Evolutionary conservation across 192 early-diverging fungal species (phyloP).

Genomic region (Rhizoclosmatium sp.): DNA sequence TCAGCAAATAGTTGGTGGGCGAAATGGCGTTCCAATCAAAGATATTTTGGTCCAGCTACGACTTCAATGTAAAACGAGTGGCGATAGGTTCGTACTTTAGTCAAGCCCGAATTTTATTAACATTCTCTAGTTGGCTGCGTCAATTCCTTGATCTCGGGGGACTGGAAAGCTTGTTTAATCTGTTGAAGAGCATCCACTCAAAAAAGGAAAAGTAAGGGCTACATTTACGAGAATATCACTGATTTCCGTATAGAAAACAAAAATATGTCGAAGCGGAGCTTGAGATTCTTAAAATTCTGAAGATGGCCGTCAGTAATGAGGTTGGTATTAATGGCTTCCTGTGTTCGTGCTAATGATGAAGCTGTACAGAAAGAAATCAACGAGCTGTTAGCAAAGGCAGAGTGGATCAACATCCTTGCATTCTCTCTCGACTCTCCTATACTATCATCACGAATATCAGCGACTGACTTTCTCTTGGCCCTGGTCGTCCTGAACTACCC

Average conservation of each 20-base stretch:
- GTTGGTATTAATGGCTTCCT: constrained; percentile 20
- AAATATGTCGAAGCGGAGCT: constrained; percentile 56
- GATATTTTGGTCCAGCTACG: constrained; percentile 46
- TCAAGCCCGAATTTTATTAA: background rate
- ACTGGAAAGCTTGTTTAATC: constrained; percentile 40
- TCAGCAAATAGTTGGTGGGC: constrained; percentile 10
- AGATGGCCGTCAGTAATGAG: constrained; percentile 50
- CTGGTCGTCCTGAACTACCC: constrained; percentile 54
- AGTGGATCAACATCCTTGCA: constrained; percentile 47
- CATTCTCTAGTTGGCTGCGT: constrained; percentile 41
- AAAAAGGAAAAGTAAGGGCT: constrained; percentile 48
- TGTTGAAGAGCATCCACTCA: constrained; percentile 47
- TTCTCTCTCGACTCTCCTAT: constrained; percentile 56
- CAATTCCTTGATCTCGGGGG: constrained; percentile 54
- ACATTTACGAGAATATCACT: background rate
- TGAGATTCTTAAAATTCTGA: constrained; percentile 53
- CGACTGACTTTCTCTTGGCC: constrained; percentile 53
- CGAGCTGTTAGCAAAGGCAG: constrained; percentile 44
- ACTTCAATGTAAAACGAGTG: constrained; percentile 45
- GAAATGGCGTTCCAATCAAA: constrained; percentile 28
- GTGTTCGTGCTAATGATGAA: background rate
- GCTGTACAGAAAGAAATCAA: constrained; percentile 43
- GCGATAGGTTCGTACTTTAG: constrained; percentile 27
- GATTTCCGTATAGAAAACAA: constrained; percentile 38
- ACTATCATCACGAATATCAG: constrained; percentile 43